phyloP scores from a whole-genome alignment of 2,329 filamentous ascomycete species.

The Diplocarpon rosae region DNA sequence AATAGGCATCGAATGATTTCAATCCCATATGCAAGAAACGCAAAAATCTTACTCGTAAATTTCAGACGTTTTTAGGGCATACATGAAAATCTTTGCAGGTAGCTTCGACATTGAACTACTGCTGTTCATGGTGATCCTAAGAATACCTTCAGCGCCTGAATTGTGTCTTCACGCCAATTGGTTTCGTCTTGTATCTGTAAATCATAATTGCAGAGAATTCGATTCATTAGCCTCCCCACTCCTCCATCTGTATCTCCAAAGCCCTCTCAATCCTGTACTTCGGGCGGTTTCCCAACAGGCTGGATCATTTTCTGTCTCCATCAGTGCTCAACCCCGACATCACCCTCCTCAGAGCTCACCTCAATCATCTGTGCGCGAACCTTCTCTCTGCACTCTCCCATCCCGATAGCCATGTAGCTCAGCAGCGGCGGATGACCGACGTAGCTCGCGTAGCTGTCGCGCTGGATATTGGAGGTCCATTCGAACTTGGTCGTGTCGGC shows the following conservation, averaged over 20 bases:
- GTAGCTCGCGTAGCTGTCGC: constrained; percentile 83
- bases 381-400: constrained; percentile 75
- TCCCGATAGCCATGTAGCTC: constrained; percentile 78
- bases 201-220: no score
- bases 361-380: constrained; percentile 73
- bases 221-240: no score
- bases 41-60: no score
- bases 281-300: constrained; percentile 54
- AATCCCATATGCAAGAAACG: no score
- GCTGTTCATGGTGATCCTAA: no score
- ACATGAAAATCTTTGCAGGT: no score
- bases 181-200: no score
- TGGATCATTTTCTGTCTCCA: constrained; percentile 51
- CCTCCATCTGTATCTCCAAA: neutral
- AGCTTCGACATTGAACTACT: no score
- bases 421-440: constrained; percentile 82
- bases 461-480: constrained; percentile 90
- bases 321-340: neutral
- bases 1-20: no score
- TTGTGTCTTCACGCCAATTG: no score
- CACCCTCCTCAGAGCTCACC: constrained; percentile 30
- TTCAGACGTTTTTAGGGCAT: no score
- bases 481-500: constrained; percentile 96
- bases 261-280: constrained; percentile 36
- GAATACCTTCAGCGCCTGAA: no score